These are phyloP conservation scores for Cercospora citrullina DNA, from an alignment of 2,329 filamentous ascomycete species.

Conservation along the genomic window DNA sequence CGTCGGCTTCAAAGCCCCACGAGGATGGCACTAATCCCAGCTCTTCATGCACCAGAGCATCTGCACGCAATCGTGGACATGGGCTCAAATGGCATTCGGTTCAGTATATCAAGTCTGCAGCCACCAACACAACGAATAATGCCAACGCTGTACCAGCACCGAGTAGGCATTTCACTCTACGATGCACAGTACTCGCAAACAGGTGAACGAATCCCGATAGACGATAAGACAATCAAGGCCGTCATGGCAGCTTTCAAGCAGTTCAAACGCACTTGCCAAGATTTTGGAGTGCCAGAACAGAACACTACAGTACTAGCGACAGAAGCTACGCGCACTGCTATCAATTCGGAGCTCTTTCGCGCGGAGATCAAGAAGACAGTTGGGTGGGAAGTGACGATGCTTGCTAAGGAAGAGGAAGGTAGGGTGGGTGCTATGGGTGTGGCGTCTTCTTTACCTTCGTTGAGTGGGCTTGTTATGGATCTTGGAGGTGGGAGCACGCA, in stretches of 20 bases:
- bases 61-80: constrained; percentile 40
- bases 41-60: constrained; percentile 21
- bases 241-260: constrained; percentile 67
- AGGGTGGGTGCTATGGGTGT: constrained; percentile 80
- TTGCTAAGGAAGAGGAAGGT: constrained; percentile 79
- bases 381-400: constrained; percentile 68
- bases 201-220: constrained; percentile 54
- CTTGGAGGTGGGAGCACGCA: constrained; percentile 74
- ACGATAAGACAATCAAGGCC: constrained; percentile 59
- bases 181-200: constrained; percentile 62
- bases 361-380: constrained; percentile 62
- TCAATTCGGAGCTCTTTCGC: constrained; percentile 70
- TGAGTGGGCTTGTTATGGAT: constrained; percentile 83
- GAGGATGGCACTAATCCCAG: constrained; percentile 7
- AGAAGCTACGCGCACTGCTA: constrained; percentile 80
- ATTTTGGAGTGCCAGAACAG: constrained; percentile 64
- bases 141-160: constrained; percentile 73
- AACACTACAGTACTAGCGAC: constrained; percentile 80
- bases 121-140: constrained; percentile 70
- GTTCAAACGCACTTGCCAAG: constrained; percentile 70
- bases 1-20: neutral
- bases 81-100: constrained; percentile 83
- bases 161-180: constrained; percentile 81
- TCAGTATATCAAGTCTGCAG: constrained; percentile 81
- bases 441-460: constrained; percentile 67